These are phyloP conservation scores for Fusarium penzigii DNA, from an alignment of 2,329 filamentous ascomycete genomes.

Conservation along the genomic window DNA sequence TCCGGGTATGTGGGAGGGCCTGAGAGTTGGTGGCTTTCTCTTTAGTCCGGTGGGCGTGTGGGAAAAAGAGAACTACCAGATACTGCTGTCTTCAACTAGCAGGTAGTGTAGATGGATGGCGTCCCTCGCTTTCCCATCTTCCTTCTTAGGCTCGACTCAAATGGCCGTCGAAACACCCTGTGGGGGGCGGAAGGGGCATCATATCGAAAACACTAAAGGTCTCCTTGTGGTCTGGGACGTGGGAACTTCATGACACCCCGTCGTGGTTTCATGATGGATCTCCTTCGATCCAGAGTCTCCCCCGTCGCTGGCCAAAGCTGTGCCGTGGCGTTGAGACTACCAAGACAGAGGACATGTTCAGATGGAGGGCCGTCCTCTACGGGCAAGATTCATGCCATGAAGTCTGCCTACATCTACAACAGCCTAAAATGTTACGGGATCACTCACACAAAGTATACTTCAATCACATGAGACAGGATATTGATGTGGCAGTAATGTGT, in stretches of 20 bases:
- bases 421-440: background rate
- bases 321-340: too few relatives aligned
- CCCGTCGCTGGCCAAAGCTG: too few relatives aligned
- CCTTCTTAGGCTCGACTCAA: slow-evolving; percentile 24
- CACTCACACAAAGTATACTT: background rate
- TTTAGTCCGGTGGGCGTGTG: too few relatives aligned
- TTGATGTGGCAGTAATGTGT: slow-evolving; percentile 25
- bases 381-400: background rate
- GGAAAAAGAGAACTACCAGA: too few relatives aligned
- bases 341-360: too few relatives aligned
- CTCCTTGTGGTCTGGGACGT: too few relatives aligned
- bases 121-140: background rate
- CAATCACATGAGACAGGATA: background rate
- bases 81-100: too few relatives aligned
- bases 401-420: too few relatives aligned
- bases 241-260: too few relatives aligned
- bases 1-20: background rate
- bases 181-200: background rate
- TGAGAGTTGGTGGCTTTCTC: slow-evolving; percentile 5
- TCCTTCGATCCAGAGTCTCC: too few relatives aligned
- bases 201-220: slow-evolving; percentile 4
- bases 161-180: slow-evolving; percentile 21
- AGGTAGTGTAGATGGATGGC: too few relatives aligned
- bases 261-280: slow-evolving; percentile 8
- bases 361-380: too few relatives aligned